Evolutionary conservation across 1,284 basidiomycete species (phyloP), one percentile per base, ranked within the genome.

Genomic region (Abortiporus biennis): DNA sequence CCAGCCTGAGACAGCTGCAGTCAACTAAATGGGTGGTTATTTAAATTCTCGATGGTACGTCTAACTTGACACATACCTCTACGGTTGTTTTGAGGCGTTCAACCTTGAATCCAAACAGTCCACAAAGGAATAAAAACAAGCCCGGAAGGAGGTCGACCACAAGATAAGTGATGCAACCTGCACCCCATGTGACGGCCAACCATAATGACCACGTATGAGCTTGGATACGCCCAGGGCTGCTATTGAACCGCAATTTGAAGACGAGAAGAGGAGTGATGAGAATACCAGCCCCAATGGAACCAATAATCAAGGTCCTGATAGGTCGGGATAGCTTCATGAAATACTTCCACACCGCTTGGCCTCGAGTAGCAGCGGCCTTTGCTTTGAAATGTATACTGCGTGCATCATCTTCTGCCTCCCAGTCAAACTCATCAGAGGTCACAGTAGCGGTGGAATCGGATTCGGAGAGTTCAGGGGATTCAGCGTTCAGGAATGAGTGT

Each of bases 151-250:
- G 59, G 55, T 86, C 83, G 38, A 86, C 80, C 30, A 81, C 45
- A 24, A 87, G 54, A 51, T 74, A 78, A 1, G 81, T 85, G 1
- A 58, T 62, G 50, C 80, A 80, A 8, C 65, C 69, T 27, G 78
- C 67, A n/a, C 75, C 78, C 82, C 83, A 88, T 17, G 71, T 67
- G 34, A 85, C 73, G 6, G 80, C 66, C 27, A 85, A 53, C 85
- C 85, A 88, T 25, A 87, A 61, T 3, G 80, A 85, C 84, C 84
- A 85, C 3, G 72, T 68, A 47, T 74, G 70, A 5, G 85, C 77
- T 48, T 85, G 78, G 12, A 66, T 60, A 41, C 68, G 69, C 9
- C 67, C 74, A 13, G 64, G 50, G 47, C 59, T 74, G 36, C 63
- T 60, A 42, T 63, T 65, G 57, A 85, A 88, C 42, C 70, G 70